Base-by-base conservation (phyloP, 768 basidiomycete species). In the Amanita muscaria region DNA sequence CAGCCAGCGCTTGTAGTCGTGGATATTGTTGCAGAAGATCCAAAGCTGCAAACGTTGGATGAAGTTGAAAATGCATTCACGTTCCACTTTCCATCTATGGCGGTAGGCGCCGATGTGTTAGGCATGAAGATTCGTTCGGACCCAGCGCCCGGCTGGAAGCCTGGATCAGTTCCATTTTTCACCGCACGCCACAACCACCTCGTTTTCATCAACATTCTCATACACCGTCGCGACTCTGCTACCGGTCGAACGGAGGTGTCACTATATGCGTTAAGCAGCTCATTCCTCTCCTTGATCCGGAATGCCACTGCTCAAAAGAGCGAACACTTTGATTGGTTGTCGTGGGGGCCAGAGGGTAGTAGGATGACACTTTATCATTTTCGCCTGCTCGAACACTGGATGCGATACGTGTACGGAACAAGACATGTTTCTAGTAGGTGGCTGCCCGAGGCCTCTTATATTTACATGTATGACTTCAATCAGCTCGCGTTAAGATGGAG, bases 381-480 rank as follows among this genome's bases (percentile, higher is more conserved):
- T n/a, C n/a, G n/a, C n/a, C n/a, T n/a, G n/a, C 48, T 57, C 59
- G 29, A 66, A 59, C 30, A 69, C 71, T 11, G 50, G 55, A 21
- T 55, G 65, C 80, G 78, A 59, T 76, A 76, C 51, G 69, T 78
- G 15, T 68, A 66, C 51, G 78, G 77, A 15, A 64, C 64, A 19
- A 67, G 64, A 47, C 75, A 68, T 64, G 48, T 64, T 49, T 38
- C 62, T 50, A 32, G 45, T 21, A 24, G 24, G 21, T 33, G 52
- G 39, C 40, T 41, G 38, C 39, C 37, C 25, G 44, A 46, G 40
- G 29, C 19, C 42, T 55, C 49, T 25, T 53, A 39, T 32, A 49
- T 70, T 52, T 60, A 67, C 35, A 51, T 77, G 24, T 73, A 69
- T 55, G 77, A 80, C 55, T 79, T 78, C 48, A 75, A 76, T 50